phyloP scores from a whole-genome alignment of 1,284 basidiomycete genomes.

The Boletus smithii region DNA sequence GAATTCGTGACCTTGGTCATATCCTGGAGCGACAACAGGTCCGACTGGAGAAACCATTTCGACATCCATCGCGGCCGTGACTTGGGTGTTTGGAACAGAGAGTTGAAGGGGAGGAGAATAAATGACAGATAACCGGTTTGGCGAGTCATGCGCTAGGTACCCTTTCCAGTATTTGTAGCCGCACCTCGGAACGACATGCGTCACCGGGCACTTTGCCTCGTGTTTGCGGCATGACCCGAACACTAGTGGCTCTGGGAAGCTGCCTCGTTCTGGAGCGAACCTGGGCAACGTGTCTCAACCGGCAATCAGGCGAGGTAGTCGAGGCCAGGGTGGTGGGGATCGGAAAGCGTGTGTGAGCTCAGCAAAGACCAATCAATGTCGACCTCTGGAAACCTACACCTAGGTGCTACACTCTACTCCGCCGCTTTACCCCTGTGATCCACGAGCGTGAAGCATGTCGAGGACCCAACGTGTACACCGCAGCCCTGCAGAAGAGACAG shows the following conservation, averaged over 20 bases:
- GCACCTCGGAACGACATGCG: conserved; percentile 23
- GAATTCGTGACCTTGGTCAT: conserved; percentile 18
- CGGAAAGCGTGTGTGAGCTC: not conserved
- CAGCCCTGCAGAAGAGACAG: conserved; percentile 1
- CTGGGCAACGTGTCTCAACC: conserved; percentile 16
- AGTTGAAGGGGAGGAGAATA: not conserved
- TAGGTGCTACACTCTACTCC: not conserved
- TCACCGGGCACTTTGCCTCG: conserved; percentile 28
- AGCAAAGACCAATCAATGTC: not conserved
- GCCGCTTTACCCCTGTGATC: not conserved
- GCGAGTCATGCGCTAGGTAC: not conserved
- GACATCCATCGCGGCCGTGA: conserved; percentile 28
- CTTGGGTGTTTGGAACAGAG: not conserved
- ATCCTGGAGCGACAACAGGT: conserved; percentile 26
- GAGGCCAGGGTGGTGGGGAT: conserved; percentile 5
- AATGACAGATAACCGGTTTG: conserved; percentile 19
- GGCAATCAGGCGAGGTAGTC: conserved; percentile 2
- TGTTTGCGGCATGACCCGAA: conserved; percentile 24
- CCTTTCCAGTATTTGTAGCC: conserved; percentile 28
- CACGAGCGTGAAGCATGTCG: conserved; percentile 1
- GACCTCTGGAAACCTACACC: not conserved
- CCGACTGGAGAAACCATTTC: conserved; percentile 33
- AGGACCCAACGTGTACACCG: not conserved
- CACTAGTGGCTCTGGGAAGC: conserved; percentile 1
- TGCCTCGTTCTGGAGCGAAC: conserved; percentile 10